Conservation (phyloP, 2,329 filamentous ascomycete genomes). For the Ambrosiella cleistominuta region DNA sequence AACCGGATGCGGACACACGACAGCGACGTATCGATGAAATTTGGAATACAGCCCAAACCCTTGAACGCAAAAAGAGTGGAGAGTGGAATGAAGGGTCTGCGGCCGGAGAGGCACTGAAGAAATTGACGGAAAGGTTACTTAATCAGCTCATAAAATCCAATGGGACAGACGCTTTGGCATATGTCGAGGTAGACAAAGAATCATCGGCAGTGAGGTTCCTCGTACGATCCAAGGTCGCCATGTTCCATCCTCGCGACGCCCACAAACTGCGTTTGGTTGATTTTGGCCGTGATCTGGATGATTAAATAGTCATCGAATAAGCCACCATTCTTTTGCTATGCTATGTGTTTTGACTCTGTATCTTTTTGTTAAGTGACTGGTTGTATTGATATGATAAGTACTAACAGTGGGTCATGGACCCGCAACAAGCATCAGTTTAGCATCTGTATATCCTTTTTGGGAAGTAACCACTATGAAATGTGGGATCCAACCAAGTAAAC, state of each 20-base stretch:
- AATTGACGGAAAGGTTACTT: conserved; percentile 41
- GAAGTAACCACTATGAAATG: too few species aligned
- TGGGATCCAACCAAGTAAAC: too few species aligned
- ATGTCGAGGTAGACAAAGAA: conserved; percentile 40
- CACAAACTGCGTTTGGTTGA: conserved; percentile 41
- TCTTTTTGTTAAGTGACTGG: background rate
- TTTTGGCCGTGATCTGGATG: conserved; percentile 46
- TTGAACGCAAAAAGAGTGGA: conserved; percentile 15
- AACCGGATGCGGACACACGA: conserved; percentile 29
- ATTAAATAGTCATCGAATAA: conserved; percentile 18
- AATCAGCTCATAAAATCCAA: conserved; percentile 38
- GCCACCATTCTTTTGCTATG: background rate
- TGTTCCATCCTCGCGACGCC: conserved; percentile 48
- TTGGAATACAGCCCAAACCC: conserved; percentile 28
- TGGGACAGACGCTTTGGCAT: conserved; percentile 37
- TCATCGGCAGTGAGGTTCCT: conserved; percentile 46
- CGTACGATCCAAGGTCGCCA: conserved; percentile 46
- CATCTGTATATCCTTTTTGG: too few species aligned
- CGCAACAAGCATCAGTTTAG: too few species aligned
- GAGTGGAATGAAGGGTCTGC: conserved; percentile 31
- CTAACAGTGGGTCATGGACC: too few species aligned
- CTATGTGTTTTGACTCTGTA: background rate
- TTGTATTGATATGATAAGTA: background rate
- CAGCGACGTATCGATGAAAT: conserved; percentile 48
- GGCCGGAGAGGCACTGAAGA: conserved; percentile 38